Percentiles rank a stretch among this genome's conserved stretches.
These are phyloP conservation scores for Citrus maxima DNA, from an alignment of 345 rosid genomes.

Conservation along the genomic window DNA sequence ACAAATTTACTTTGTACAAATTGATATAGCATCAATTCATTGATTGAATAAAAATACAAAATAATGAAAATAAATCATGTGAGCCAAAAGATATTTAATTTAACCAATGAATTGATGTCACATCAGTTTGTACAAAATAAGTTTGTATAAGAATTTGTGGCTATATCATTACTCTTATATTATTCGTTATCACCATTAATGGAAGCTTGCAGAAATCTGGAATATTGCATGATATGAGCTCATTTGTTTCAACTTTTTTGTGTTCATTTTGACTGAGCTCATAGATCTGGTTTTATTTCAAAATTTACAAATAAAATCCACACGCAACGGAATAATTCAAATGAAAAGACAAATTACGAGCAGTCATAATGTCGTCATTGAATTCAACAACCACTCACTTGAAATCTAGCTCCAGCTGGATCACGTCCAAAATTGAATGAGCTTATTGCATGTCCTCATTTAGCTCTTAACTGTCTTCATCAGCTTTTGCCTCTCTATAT, in stretches of 20 bases:
- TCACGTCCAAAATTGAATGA: neutral
- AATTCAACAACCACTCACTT: neutral
- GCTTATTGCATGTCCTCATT: neutral
- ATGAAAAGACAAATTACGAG: neutral
- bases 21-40: no score
- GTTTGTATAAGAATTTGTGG: no score
- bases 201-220: neutral
- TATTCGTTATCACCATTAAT: neutral
- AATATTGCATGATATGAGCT: neutral
- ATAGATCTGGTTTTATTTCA: neutral
- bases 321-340: neutral
- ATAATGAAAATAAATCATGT: no score
- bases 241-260: neutral
- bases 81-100: no score
- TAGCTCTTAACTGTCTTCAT: neutral
- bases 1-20: no score
- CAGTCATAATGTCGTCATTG: constrained; percentile 3
- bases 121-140: no score
- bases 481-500: neutral
- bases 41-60: no score
- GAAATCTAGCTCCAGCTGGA: neutral
- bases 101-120: no score
- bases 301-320: neutral
- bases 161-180: neutral
- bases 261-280: neutral